Evolutionary conservation across 169 alveolate species (phyloP).

Genomic region (Eimeria maxima): DNA sequence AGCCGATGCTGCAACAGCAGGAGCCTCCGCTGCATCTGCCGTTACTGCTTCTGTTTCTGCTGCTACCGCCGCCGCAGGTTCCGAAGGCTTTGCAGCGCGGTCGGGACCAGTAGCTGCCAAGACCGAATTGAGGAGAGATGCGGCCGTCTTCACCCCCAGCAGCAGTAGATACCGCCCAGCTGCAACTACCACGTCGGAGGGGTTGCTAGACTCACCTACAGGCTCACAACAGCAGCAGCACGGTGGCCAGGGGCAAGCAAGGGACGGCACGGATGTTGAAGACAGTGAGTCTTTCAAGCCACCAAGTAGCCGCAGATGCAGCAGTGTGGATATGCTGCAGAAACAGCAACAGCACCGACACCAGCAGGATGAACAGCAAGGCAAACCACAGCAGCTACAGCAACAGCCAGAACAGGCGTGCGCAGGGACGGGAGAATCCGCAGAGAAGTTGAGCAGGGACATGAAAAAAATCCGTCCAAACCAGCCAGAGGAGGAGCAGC

Average conservation of each 20-base stretch:
- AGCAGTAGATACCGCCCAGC: too few species aligned
- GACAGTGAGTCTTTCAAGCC: background rate
- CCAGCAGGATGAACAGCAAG: background rate
- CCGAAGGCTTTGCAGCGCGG: background rate
- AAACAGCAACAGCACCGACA: conserved; percentile 16
- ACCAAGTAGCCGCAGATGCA: conserved; percentile 16
- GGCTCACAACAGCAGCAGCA: conserved; percentile 5
- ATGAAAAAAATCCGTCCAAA: too few species aligned
- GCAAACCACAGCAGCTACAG: background rate
- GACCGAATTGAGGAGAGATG: background rate
- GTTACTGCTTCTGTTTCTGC: background rate
- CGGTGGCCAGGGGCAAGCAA: too few species aligned
- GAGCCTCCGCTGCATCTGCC: too few species aligned
- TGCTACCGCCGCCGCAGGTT: background rate
- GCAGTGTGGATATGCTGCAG: background rate
- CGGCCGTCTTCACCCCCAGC: background rate
- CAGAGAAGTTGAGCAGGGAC: background rate
- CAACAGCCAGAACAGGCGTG: background rate
- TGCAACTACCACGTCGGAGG: too few species aligned
- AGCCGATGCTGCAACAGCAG: background rate
- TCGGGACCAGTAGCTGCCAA: background rate
- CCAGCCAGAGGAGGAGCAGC: too few species aligned
- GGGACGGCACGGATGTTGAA: too few species aligned
- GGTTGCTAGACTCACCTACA: background rate
- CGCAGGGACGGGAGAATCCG: background rate